Base-by-base conservation (phyloP, 2,329 filamentous ascomycete species). In the Penicillium sp. region DNA sequence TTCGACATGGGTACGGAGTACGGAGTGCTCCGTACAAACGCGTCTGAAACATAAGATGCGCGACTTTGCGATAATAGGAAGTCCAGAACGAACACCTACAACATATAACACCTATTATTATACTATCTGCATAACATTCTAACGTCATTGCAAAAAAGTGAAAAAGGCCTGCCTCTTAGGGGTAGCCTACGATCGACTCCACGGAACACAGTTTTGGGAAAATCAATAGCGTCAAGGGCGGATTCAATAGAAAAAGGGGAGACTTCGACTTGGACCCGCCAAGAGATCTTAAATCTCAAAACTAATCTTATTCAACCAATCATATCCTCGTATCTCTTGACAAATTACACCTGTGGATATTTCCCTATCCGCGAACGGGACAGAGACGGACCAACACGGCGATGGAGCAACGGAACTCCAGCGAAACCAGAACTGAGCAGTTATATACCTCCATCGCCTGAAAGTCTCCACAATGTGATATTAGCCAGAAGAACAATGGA, bases 281-380 rank as follows among this genome's bases (percentile, higher is more conserved):
- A 50, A 50, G 52, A 54, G 52, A 54, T 54, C 52, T 54, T 45
- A 38, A 38, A 54, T 54, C 52, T 40, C 37, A 8, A 49, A 27
- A 23, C 25, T n/a, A 40, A 16, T 39, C 32, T 13, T 27, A 37
- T 23, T 15, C 16, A 18, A 8, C 52, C 52, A 54, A 54, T 54
- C 16, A 52, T 18, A 38, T 7, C 15, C 1, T 27, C 8, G 6
- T 7, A 9, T 15, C 13, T 6, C 18, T 35, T 54, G 52, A 54
- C 52, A 54, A 54, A 54, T 54, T 54, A 50, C 8, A 9, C 7
- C 18, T 8, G 52, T 42, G 39, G 34, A 40, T 31, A n/a, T 23
- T 37, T 35, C 9, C 27, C 37, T 27, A 29, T 41, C 12, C 12
- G 5, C 8, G 18, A 21, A 21, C 35, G 39, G 39, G 32, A 34